Base-by-base conservation (phyloP, 148 eudicot genomes). In the Heliamphora exappendiculata region DNA sequence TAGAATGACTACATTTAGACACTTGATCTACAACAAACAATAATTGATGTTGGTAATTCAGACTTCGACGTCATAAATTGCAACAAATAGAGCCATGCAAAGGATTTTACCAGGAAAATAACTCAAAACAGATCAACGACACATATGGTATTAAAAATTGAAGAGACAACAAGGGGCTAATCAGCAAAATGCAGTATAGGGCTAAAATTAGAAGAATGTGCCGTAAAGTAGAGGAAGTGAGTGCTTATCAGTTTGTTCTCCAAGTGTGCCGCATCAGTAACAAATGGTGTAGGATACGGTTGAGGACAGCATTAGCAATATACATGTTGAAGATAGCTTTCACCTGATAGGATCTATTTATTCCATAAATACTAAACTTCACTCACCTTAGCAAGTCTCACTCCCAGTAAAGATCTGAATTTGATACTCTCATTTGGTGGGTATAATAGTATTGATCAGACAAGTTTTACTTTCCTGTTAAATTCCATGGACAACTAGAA, bases 1-100 rank as follows among this genome's bases (percentile, higher is more conserved):
- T 14, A 92, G 84, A 75, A 90, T 78, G 28, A 90, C 85, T 37
- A 94, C 97, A 85, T 94, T 94, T 53, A 80, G 85, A 77, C 93
- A 94, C 81, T 94, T 90, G 68, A 94, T 90, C 98, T 94, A 70
- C 85, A 82, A 75, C 80, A 82, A 68, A 75, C 50, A 78, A 77
- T 49, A 37, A n/a, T 45, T 66, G 64, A 82, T 73, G 36, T 60
- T 39, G 26, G 17, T 20, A 37, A 59, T n/a, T 50, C 49, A 16
- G 63, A 12, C 76, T 73, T 76, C 29, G 37, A 63, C 37, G 28
- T 33, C 41, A 37, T n/a, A n/a, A 45, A 63, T 64, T 47, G 49
- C 7, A 49, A 1, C 24, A 63, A 12, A 31, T 60, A 78, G 29
- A 16, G 24, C 29, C 7, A 20, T 54, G 68, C 47, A 47, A 41